Conservation (phyloP, 2,329 filamentous ascomycete genomes). For the Parafenestella ontariensis region DNA sequence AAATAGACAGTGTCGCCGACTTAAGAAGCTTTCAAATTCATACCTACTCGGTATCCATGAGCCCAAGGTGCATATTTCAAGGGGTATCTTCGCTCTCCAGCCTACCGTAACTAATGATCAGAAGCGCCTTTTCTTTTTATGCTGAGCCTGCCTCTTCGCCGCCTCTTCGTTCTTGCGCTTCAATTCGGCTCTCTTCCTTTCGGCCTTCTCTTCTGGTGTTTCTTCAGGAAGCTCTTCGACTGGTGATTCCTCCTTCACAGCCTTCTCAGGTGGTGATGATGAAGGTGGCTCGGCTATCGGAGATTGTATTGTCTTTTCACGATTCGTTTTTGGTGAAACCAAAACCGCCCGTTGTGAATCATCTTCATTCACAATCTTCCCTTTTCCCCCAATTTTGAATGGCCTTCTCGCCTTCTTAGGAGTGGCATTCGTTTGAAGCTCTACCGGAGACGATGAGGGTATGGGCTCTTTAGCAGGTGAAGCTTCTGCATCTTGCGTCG, state of each 20-base stretch:
- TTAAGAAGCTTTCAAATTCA: background rate
- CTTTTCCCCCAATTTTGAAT: constrained; percentile 46
- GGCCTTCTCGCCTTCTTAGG: constrained; percentile 23
- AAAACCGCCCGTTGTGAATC: background rate
- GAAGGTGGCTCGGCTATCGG: constrained; percentile 14
- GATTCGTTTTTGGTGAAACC: constrained; percentile 2
- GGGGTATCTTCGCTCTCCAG: background rate
- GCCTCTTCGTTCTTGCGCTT: constrained; percentile 62
- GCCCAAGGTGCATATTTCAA: background rate
- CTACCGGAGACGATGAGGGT: constrained; percentile 6
- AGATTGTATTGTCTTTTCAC: constrained; percentile 8
- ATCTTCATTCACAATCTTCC: constrained; percentile 15
- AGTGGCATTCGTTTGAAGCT: constrained; percentile 3
- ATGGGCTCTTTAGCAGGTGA: background rate
- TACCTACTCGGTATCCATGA: background rate
- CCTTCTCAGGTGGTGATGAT: constrained; percentile 6
- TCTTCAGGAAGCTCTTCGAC: constrained; percentile 34
- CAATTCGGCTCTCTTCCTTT: constrained; percentile 63
- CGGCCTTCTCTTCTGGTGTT: constrained; percentile 60
- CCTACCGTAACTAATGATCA: constrained; percentile 13
- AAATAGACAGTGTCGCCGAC: background rate
- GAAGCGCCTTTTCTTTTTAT: constrained; percentile 46
- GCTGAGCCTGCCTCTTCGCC: constrained; percentile 58
- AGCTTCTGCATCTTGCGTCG: background rate
- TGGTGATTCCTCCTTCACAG: constrained; percentile 14